These are phyloP conservation scores for Xylogone sp. DNA, from an alignment of 2,329 filamentous ascomycete genomes.

Conservation along the genomic window DNA sequence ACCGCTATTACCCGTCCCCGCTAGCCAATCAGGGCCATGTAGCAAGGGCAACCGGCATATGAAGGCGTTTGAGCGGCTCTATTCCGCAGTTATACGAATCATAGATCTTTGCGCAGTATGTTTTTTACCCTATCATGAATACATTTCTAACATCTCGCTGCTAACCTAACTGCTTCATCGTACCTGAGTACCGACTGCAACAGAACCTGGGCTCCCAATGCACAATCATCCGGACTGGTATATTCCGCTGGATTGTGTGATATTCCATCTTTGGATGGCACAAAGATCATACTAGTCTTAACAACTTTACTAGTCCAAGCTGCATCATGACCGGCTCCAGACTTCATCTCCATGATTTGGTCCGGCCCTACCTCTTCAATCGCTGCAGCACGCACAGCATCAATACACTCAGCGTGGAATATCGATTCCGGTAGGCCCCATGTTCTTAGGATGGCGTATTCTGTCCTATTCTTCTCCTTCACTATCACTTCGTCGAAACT, in stretches of 20 bases:
- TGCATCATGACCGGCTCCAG: slow-evolving; percentile 21
- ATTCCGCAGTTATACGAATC: neutral
- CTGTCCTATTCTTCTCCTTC: slow-evolving; percentile 13
- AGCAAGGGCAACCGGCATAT: neutral
- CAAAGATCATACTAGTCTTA: slow-evolving; percentile 60
- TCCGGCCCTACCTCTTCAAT: slow-evolving; percentile 12
- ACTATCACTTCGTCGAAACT: slow-evolving; percentile 15
- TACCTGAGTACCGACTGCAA: slow-evolving; percentile 35
- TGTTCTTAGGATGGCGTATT: slow-evolving; percentile 13
- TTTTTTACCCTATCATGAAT: too few relatives aligned
- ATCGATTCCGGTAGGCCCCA: slow-evolving; percentile 20
- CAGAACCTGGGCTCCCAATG: slow-evolving; percentile 47
- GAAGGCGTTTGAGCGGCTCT: neutral
- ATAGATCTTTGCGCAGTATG: too few relatives aligned
- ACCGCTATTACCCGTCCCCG: neutral
- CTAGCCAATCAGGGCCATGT: neutral
- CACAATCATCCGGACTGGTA: slow-evolving; percentile 54
- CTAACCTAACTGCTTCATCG: slow-evolving; percentile 19
- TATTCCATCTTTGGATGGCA: slow-evolving; percentile 57
- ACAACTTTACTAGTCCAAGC: slow-evolving; percentile 18
- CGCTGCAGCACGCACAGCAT: slow-evolving; percentile 16
- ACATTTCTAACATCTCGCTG: neutral
- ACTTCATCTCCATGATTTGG: slow-evolving; percentile 22
- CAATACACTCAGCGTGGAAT: slow-evolving; percentile 18
- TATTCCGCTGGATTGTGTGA: slow-evolving; percentile 62